phyloP scores from a whole-genome alignment of 2,329 filamentous ascomycete species.

The Penicillium sclerotigenum region DNA sequence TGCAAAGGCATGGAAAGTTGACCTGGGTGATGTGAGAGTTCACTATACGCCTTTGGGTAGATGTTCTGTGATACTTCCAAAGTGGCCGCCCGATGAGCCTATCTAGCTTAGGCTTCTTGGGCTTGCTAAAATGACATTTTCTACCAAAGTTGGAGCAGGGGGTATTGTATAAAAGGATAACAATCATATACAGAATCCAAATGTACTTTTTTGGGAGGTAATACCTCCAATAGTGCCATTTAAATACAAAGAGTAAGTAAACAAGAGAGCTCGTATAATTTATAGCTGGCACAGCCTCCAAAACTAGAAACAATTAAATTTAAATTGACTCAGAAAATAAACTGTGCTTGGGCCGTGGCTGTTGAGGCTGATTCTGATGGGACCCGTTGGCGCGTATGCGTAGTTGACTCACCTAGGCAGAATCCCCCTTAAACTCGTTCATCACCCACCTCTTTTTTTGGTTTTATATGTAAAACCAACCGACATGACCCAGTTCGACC shows the following conservation, averaged over 20 bases:
- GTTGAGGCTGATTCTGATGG: too few relatives aligned
- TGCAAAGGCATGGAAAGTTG: background rate
- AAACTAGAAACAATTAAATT: background rate
- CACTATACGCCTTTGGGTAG: background rate
- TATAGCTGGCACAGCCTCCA: background rate
- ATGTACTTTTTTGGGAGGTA: too few relatives aligned
- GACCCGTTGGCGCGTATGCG: too few relatives aligned
- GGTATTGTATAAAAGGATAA: background rate
- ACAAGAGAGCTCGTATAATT: background rate
- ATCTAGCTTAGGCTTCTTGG: background rate
- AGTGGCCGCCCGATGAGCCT: background rate
- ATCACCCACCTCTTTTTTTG: background rate
- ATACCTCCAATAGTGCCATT: background rate
- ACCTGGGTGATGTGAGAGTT: background rate
- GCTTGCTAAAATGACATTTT: background rate
- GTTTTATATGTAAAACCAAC: background rate
- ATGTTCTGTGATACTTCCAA: background rate
- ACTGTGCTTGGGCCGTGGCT: too few relatives aligned
- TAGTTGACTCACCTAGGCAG: too few relatives aligned
- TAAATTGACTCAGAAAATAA: background rate
- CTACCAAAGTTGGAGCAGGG: background rate
- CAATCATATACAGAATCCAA: background rate
- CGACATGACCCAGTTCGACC: slow-evolving; percentile 32
- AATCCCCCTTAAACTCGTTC: background rate
- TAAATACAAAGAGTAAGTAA: background rate